Base-by-base conservation (phyloP, 2,329 filamentous ascomycete species). In the Alternaria sp. region DNA sequence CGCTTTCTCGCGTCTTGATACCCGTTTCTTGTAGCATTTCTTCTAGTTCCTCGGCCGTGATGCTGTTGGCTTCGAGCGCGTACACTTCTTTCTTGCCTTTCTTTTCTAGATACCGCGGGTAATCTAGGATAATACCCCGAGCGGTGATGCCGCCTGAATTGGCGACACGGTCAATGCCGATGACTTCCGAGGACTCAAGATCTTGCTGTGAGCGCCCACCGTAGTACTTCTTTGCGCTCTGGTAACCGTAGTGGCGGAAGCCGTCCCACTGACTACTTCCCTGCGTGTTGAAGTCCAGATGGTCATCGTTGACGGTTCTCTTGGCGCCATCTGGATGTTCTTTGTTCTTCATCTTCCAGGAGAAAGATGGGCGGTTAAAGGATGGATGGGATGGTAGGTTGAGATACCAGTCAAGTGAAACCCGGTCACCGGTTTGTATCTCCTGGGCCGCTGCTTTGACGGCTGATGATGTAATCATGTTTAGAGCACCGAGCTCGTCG, bases 401-500 rank as follows among this genome's bases (percentile, higher is more conserved):
- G n/a, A 84, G 73, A 10, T 75, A 72, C 74, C 81, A 82, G 72
- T 82, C 79, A 4, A 82, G 72, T 0, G 76, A 77, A 0, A 81
- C 68, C 15, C 80, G 78, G 14, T 76, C 70, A 28, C 80, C 82
- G 6, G 76, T 78, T 47, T 79, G 78, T 65, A 86, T 85, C 67
- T 86, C 84, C 18, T 77, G 73, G 1, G 83, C 79, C 0, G 83
- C 84, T 7, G 76, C 72, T 8, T 76, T 76, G 20, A 84, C 79
- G 11, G 78, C 79, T n/a, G 78, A 72, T 0, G 84, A 81, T 0
- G 85, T 88, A 58, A 88, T 80, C 3, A 87, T 79, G 71, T 88
- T 88, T 2, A 88, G 78, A 69, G 84, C 86, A 23, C 87, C 87
- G 11, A 86, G 79, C 66, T 87, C 78, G 62, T 88, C 86, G 3